A percentile compares a stretch with the other conserved stretches of the same genome.
phyloP scores from a whole-genome alignment of 805 yeast genomes.

The Spathaspora arborariae region DNA sequence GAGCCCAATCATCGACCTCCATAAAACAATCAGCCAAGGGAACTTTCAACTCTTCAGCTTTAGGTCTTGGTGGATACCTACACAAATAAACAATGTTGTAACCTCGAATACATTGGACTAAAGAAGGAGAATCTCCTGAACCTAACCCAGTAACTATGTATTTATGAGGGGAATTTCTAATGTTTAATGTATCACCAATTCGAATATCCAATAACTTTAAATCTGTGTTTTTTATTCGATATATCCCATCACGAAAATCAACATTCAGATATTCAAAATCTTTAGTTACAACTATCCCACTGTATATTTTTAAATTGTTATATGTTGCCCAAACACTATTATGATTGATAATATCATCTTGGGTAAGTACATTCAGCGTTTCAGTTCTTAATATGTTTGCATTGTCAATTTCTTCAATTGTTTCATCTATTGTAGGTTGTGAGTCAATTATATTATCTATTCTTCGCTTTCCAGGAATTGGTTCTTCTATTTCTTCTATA shows the following conservation, averaged over 20 bases:
- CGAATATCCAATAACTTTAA: slow-evolving; percentile 48
- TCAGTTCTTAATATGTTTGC: slow-evolving; percentile 11
- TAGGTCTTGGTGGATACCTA: slow-evolving; percentile 13
- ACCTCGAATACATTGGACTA: slow-evolving; percentile 57
- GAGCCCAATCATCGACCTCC: slow-evolving; percentile 38
- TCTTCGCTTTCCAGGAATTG: slow-evolving; percentile 9
- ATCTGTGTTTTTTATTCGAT: slow-evolving; percentile 32
- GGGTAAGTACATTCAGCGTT: slow-evolving; percentile 9
- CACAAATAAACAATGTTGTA: slow-evolving; percentile 46
- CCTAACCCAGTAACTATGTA: slow-evolving; percentile 47
- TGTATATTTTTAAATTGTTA: slow-evolving; percentile 42
- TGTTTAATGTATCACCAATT: slow-evolving; percentile 51
- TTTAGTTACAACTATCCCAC: slow-evolving; percentile 40
- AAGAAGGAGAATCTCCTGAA: slow-evolving; percentile 13
- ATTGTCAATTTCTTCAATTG: neutral
- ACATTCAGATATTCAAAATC: slow-evolving; percentile 29
- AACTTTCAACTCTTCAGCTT: slow-evolving; percentile 17
- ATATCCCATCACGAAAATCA: slow-evolving; percentile 37
- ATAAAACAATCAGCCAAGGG: slow-evolving; percentile 31
- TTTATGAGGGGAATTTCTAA: slow-evolving; percentile 22
- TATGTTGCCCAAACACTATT: slow-evolving; percentile 53
- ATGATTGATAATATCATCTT: slow-evolving; percentile 11
- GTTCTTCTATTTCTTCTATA: neutral
- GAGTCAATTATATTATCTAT: slow-evolving; percentile 12
- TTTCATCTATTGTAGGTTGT: slow-evolving; percentile 11